phyloP scores from a whole-genome alignment of 768 basidiomycete genomes.

The Naganishia vaughanmartiniae region DNA sequence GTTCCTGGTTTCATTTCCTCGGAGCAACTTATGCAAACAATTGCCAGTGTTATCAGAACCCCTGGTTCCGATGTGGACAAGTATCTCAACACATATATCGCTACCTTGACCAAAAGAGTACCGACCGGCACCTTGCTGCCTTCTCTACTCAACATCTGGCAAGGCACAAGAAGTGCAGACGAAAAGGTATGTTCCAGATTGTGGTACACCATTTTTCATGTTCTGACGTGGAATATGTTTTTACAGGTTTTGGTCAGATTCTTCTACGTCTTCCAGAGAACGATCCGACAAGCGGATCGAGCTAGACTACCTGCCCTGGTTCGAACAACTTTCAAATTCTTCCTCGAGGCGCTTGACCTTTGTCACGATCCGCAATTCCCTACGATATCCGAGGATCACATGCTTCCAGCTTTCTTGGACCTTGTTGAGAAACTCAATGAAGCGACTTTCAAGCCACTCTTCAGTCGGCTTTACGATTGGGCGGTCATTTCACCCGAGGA shows the following conservation, averaged over 20 bases:
- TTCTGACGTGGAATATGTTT: neutral
- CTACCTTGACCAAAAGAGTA: slow-evolving; percentile 67
- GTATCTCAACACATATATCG: slow-evolving; percentile 58
- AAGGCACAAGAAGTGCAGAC: slow-evolving; percentile 40
- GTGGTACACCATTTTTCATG: neutral
- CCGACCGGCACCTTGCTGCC: slow-evolving; percentile 68
- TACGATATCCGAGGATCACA: slow-evolving; percentile 37
- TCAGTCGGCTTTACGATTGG: slow-evolving; percentile 92
- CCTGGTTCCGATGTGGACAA: slow-evolving; percentile 30
- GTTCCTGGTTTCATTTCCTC: slow-evolving; percentile 69
- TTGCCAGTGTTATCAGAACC: slow-evolving; percentile 36
- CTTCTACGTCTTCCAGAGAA: slow-evolving; percentile 67
- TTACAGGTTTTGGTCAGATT: slow-evolving; percentile 56
- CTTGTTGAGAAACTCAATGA: slow-evolving; percentile 91
- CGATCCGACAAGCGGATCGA: slow-evolving; percentile 65
- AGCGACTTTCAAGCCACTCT: slow-evolving; percentile 80
- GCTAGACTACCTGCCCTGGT: slow-evolving; percentile 65
- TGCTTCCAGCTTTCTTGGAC: slow-evolving; percentile 76
- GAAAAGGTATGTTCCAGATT: slow-evolving; percentile 34
- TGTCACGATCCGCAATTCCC: slow-evolving; percentile 39
- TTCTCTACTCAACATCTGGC: slow-evolving; percentile 57
- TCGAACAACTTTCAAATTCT: slow-evolving; percentile 69
- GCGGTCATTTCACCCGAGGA: slow-evolving; percentile 53
- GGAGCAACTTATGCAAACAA: slow-evolving; percentile 42
- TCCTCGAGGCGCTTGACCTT: slow-evolving; percentile 73